Base-by-base conservation (phyloP, 2,329 filamentous ascomycete species). In the Pyricularia grisea region DNA sequence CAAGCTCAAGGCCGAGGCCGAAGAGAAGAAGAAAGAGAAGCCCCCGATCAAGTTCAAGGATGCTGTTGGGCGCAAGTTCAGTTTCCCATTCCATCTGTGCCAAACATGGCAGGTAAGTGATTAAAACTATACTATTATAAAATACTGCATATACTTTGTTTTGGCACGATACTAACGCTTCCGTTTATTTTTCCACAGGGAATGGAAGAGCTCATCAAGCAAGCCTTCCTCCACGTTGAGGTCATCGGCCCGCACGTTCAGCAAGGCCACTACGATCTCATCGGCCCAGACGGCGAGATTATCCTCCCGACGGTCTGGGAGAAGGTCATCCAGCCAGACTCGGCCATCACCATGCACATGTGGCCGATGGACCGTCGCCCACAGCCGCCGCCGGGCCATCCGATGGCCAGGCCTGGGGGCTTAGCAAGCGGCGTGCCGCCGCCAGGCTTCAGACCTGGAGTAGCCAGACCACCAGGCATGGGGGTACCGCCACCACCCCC, bases 11-110 rank as follows among this genome's bases (percentile, higher is more conserved):
- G 78, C 79, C 10, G 78, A 81, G 58, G 82, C 83, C 71, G 80
- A 78, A 1, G 76, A 75, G 17, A 79, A 78, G 72, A 82, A 82
- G 72, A 85, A 85, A 71, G 86, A 89, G 60, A 91, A 92, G 77
- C 83, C 88, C 63, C 92, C 92, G 2, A 92, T 97, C 77, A 90
- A 90, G 73, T 97, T 97, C 81, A 96, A 96, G 79, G 94, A 97
- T 77, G 93, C 93, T 0, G 88, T 97, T 20, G 92, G 92, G 36
- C 87, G 94, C 73, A 97, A 96, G 78, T 97, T 96, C 78, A 95
- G 88, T 79, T 97, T 97, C 75, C 94, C 94, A 1, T 97, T 90
- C 79, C 88, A 94, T 72, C 78, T 96, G 33, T 97, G 93, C 78
- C 88, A 89, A 75, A 95, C 90, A 2, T 96, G 93, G 93, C 82